phyloP scores from a whole-genome alignment of 2,329 filamentous ascomycete genomes.

The Drechslerella coelobrocha region DNA sequence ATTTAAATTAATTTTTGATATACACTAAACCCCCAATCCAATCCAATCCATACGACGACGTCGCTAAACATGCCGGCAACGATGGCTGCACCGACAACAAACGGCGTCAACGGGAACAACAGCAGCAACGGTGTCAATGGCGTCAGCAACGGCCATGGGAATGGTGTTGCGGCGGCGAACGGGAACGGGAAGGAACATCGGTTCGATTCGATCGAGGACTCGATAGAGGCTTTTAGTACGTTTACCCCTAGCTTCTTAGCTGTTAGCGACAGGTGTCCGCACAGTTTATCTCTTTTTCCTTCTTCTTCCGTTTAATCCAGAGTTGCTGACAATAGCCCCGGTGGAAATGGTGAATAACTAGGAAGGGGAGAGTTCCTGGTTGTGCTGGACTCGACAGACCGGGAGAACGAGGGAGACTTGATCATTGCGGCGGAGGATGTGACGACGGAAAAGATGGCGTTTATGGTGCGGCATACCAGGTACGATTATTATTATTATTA shows the following conservation, averaged over 20 bases:
- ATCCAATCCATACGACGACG: no score
- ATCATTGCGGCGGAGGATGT: constrained; percentile 89
- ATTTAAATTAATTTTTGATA: no score
- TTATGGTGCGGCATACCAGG: constrained; percentile 87
- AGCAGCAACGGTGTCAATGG: constrained; percentile 3
- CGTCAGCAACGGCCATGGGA: no score
- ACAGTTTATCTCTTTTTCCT: no score
- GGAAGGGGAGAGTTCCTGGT: constrained; percentile 82
- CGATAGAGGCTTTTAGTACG: constrained; percentile 47
- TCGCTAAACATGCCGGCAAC: constrained; percentile 26
- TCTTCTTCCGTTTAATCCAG: no score
- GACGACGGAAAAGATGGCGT: constrained; percentile 90
- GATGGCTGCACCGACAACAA: constrained; percentile 20
- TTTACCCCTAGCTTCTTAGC: constrained; percentile 1
- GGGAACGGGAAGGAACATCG: constrained; percentile 16
- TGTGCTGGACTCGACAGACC: constrained; percentile 87
- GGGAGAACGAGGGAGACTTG: constrained; percentile 97
- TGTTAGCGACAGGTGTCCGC: background rate
- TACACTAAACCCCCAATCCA: background rate
- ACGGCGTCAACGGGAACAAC: constrained; percentile 13
- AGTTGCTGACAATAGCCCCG: no score
- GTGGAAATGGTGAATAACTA: constrained; percentile 5
- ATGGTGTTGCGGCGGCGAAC: background rate
- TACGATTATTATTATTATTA: no score
- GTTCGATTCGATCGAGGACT: constrained; percentile 51